Base-by-base conservation (phyloP, 768 basidiomycete species). In the Collybiopsis confluens region DNA sequence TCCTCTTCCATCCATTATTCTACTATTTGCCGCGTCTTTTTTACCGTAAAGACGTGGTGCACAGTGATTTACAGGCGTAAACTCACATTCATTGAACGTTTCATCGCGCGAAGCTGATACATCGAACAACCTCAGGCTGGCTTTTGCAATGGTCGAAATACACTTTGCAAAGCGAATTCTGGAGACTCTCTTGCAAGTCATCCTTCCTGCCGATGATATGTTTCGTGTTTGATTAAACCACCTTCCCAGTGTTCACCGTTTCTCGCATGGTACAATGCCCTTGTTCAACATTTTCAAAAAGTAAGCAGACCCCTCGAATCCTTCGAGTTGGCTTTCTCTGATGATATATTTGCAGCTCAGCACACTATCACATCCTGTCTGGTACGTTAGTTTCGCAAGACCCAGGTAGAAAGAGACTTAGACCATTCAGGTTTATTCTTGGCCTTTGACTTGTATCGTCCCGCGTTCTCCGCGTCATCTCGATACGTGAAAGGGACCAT, bases 201-300 rank as follows among this genome's bases (percentile, higher is more conserved):
- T 30, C 2, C 24, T 13, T 15, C 2, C 40, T 33, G 8, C 41
- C n/a, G 28, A 13, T 36, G 5, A n/a, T 24, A 36, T 15, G 5
- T 21, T 27, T n/a, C 15, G 37, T 18, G n/a, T n/a, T n/a, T n/a
- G n/a, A n/a, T n/a, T 36, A 20, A 16, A 37, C 21, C 3, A 26
- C 43, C 9, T 28, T 20, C 43, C 6, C 20, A 92, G 90, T 63
- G 82, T 99, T 1, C 97, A 99, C 67, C 88, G 91, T 10, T 98
- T 98, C 78, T 98, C 94, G 27, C 83, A 93, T 70, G 89, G 85
- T 1, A 97, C 96, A 0, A 96, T 98, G 90, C 97, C 96, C 1
- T 69, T 86, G 54, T 63, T 64, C 55, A 90, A 92, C 65, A 80
- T 98, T 33, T 86, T 96, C 75, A 89, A 86, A 68, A 99, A 99